A percentile compares a stretch with the other conserved stretches of the same genome.
Conservation (phyloP, 345 rosid species). For the Excoecaria agallocha region DNA sequence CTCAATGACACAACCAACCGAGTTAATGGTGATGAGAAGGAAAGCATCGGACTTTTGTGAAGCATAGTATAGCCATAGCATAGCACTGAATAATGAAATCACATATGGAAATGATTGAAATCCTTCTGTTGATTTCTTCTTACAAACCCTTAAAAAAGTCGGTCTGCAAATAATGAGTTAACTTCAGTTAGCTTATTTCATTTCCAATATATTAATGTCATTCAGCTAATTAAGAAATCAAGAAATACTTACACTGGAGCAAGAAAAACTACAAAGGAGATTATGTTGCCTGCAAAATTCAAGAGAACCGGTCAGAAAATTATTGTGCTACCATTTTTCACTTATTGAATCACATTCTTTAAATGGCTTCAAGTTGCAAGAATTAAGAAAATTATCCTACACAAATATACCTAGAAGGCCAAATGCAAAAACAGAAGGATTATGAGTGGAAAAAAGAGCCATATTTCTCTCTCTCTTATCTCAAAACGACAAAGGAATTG, state of each 20-base stretch:
- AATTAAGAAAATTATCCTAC: not conserved
- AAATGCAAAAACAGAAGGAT: conserved; percentile 29
- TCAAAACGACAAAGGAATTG: not conserved
- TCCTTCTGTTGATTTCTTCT: conserved; percentile 76
- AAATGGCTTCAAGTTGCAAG: not conserved
- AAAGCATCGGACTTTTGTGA: conserved; percentile 48
- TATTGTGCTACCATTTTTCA: not conserved
- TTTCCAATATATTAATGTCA: too few species aligned
- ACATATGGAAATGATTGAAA: conserved; percentile 66
- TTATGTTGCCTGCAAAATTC: conserved; percentile 26
- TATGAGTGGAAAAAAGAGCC: conserved; percentile 20
- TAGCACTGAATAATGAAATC: conserved; percentile 62
- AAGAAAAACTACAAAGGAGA: conserved; percentile 35
- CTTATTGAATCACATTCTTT: too few species aligned
- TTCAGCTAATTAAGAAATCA: not conserved
- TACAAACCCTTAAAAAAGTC: conserved; percentile 56
- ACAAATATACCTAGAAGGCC: conserved; percentile 28
- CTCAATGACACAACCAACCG: conserved; percentile 60
- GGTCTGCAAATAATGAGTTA: conserved; percentile 38
- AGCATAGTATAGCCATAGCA: conserved; percentile 67
- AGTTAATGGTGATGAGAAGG: conserved; percentile 69
- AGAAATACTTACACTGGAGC: conserved; percentile 38
- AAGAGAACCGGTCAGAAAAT: not conserved
- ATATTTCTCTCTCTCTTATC: conserved; percentile 6
- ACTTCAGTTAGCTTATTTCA: not conserved